phyloP scores from a whole-genome alignment of 2,329 filamentous ascomycete species.

The Ceratocystis lukuohia region DNA sequence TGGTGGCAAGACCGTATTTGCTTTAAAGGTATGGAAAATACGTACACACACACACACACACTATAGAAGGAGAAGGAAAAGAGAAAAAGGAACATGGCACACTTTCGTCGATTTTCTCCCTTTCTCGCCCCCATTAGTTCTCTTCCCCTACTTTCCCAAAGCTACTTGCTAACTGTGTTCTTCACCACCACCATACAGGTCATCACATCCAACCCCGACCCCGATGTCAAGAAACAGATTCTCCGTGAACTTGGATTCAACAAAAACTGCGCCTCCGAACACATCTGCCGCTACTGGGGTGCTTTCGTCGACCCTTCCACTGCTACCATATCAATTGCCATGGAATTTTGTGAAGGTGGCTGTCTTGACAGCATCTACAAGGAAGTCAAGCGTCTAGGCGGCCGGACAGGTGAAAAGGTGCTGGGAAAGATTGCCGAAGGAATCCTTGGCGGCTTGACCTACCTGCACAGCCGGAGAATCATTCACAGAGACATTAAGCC shows the following conservation, averaged over 20 bases:
- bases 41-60: no score
- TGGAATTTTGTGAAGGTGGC: constrained; percentile 97
- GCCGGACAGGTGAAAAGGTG: constrained; percentile 91
- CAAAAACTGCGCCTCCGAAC: constrained; percentile 87
- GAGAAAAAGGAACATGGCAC: background rate
- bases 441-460: constrained; percentile 83
- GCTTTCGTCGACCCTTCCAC: constrained; percentile 94
- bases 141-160: background rate
- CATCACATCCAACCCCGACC: constrained; percentile 95
- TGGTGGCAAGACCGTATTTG: constrained; percentile 87
- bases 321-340: constrained; percentile 92
- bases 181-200: constrained; percentile 41
- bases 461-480: constrained; percentile 89
- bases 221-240: constrained; percentile 97
- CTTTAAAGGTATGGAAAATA: constrained; percentile 64
- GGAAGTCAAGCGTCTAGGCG: constrained; percentile 89
- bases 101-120: no score
- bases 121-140: background rate
- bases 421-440: constrained; percentile 93
- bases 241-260: constrained; percentile 94
- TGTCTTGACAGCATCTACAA: constrained; percentile 94
- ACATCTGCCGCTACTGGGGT: constrained; percentile 96
- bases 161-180: background rate
- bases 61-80: background rate
- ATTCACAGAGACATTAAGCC: constrained; percentile 99